Evolutionary conservation across 371 early-diverging fungal species (phyloP).

Genomic region (Nematocida parisii): DNA sequence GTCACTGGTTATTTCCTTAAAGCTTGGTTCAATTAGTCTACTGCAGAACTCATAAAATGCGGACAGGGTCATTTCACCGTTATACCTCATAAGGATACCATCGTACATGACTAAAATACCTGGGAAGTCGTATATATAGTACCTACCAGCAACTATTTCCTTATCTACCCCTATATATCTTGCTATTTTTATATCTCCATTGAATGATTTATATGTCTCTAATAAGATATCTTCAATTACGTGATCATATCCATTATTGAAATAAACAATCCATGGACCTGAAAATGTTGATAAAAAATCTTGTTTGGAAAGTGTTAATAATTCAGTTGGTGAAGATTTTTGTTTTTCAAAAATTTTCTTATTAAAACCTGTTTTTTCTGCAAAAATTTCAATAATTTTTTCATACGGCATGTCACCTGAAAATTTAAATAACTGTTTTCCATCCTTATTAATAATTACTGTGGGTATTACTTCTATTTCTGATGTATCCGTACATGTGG

Average conservation of each 20-base stretch:
- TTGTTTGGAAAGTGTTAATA: conserved; percentile 54
- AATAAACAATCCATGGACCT: conserved; percentile 71
- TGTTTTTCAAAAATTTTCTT: conserved; percentile 50
- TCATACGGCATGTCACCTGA: conserved; percentile 44
- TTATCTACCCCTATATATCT: conserved; percentile 63
- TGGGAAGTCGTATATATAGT: conserved; percentile 67
- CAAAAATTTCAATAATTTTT: conserved; percentile 26
- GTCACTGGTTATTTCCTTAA: conserved; percentile 61
- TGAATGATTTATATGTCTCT: conserved; percentile 63
- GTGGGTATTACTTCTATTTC: conserved; percentile 68
- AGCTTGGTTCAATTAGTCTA: conserved; percentile 65
- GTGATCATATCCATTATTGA: conserved; percentile 63
- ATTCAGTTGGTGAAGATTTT: conserved; percentile 31
- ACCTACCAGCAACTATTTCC: conserved; percentile 62
- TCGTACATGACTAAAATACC: conserved; percentile 67
- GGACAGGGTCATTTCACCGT: conserved; percentile 38
- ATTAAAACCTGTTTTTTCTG: conserved; percentile 33
- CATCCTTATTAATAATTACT: conserved; percentile 61
- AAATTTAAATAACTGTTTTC: conserved; percentile 60
- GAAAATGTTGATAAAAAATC: conserved; percentile 70
- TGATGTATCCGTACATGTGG: conserved; percentile 58
- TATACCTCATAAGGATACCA: conserved; percentile 68
- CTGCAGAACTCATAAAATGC: conserved; percentile 62
- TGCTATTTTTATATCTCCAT: conserved; percentile 66
- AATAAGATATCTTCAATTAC: conserved; percentile 54